Evolutionary conservation across 305 asterid species (phyloP).

Genomic region (Stenogyne calaminthoides): DNA sequence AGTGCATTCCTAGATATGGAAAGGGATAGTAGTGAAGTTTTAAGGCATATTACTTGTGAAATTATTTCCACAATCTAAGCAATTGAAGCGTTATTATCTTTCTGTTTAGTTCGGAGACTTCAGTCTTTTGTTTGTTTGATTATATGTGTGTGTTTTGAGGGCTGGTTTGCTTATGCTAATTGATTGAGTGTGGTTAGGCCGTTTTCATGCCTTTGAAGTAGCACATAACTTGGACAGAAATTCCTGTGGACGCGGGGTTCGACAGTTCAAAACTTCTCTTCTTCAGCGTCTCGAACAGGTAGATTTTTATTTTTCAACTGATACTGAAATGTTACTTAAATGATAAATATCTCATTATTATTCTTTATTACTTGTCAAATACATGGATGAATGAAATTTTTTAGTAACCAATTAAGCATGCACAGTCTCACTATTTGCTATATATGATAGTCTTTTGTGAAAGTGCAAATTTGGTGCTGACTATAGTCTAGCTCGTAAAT

Average conservation of each 20-base stretch:
- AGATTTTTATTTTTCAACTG: not conserved
- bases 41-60: conserved; percentile 7
- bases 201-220: conserved; percentile 93
- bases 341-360: not conserved
- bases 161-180: not conserved
- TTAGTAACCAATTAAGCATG: not conserved
- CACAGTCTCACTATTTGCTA: not conserved
- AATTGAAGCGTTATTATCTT: not conserved
- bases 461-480: not conserved
- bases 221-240: conserved; percentile 93
- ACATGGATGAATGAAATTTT: not conserved
- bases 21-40: not conserved
- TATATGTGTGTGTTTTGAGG: no score
- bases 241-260: conserved; percentile 93
- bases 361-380: not conserved
- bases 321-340: conserved; percentile 9
- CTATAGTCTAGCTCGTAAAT: not conserved
- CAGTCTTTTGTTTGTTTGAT: no score
- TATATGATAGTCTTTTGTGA: not conserved
- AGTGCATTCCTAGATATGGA: conserved; percentile 16
- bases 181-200: conserved; percentile 56
- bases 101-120: no score
- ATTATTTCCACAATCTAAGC: conserved; percentile 7
- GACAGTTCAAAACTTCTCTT: conserved; percentile 95
- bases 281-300: conserved; percentile 98